Base-by-base conservation (phyloP, 208 protist species). In the Crithidia expoeki region DNA sequence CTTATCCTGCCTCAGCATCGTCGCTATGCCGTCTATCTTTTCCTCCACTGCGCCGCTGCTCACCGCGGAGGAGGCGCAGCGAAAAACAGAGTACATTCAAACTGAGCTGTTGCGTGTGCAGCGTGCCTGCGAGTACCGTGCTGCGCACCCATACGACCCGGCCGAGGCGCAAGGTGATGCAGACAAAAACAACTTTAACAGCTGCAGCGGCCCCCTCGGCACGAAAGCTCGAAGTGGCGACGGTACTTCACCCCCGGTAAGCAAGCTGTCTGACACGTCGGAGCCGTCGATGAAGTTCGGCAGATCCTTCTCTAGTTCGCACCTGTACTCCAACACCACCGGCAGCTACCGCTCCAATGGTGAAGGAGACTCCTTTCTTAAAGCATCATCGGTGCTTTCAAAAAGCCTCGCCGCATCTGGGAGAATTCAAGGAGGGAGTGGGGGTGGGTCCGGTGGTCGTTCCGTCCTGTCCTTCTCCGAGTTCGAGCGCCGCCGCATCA, bases 401-500 rank as follows among this genome's bases (percentile, higher is more conserved):
- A 27, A 32, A 17, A 50, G 16, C 21, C 19, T n/a, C 21, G 44
- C 19, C 4, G 44, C 14, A 50, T 7, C 14, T 6, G 27, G 27
- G 16, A 16, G 30, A 28, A 21, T 53, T 34, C 7, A 47, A 33
- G 16, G 36, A 17, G 56, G 51, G n/a, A 23, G 38, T 44, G 32
- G 33, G 14, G 32, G 38, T 6, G 21, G 33, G 4, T 6, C 17
- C 33, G 57, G 69, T 52, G 30, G 33, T n/a, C 60, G 60, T 11
- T 19, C 2, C 21, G 32, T 32, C 2, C 60, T 66, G 10, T 51
- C 68, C 23, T 72, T 92, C 25, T 87, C 83, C n/a, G 56, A 65
- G 7, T 92, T 92, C 69, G 86, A 92, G 60, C 65, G 76, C 11
- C 63, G 72, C 58, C 83, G 86, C 42, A 74, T 92, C 9, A 75